A percentile compares a stretch with the other conserved stretches of the same genome.
These are phyloP conservation scores for Nicotiana paniculata DNA, from an alignment of 257 asterid genomes.

Conservation along the genomic window DNA sequence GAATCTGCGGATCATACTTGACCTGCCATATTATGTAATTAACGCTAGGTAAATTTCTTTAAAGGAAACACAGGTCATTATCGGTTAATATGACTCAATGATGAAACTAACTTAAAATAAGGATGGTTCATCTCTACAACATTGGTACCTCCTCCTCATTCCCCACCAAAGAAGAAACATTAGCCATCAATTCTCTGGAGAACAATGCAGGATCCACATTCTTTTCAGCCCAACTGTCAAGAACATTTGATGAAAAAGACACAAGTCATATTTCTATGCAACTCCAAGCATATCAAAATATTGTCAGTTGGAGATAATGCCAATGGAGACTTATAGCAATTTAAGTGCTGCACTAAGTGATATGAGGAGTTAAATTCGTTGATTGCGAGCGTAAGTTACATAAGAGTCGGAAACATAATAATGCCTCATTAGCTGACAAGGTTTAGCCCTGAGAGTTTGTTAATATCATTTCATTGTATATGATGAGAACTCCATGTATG, in stretches of 20 bases:
- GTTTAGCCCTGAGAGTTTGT: not conserved
- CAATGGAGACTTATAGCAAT: not conserved
- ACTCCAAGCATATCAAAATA: not conserved
- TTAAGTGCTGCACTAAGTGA: not conserved
- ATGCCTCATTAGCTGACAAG: not conserved
- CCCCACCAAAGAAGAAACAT: conserved; percentile 42
- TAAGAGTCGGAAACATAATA: not conserved
- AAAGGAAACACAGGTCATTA: not conserved
- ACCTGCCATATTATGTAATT: conserved; percentile 36
- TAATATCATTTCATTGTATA: not conserved
- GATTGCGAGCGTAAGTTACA: not conserved
- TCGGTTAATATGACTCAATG: not conserved
- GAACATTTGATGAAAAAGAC: not conserved
- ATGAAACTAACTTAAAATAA: not conserved
- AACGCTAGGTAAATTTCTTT: not conserved
- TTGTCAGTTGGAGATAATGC: not conserved
- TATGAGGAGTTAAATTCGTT: not conserved
- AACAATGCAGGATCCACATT: conserved; percentile 80
- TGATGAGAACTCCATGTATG: not conserved
- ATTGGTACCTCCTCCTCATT: conserved; percentile 77
- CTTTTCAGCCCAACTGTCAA: conserved; percentile 77
- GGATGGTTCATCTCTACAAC: not conserved
- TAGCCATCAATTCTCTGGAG: conserved; percentile 62
- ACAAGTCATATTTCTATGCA: not conserved
- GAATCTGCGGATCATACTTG: conserved; percentile 55